These are phyloP conservation scores for Didymosphaeria variabile DNA, from an alignment of 2,329 filamentous ascomycete genomes.

Conservation along the genomic window DNA sequence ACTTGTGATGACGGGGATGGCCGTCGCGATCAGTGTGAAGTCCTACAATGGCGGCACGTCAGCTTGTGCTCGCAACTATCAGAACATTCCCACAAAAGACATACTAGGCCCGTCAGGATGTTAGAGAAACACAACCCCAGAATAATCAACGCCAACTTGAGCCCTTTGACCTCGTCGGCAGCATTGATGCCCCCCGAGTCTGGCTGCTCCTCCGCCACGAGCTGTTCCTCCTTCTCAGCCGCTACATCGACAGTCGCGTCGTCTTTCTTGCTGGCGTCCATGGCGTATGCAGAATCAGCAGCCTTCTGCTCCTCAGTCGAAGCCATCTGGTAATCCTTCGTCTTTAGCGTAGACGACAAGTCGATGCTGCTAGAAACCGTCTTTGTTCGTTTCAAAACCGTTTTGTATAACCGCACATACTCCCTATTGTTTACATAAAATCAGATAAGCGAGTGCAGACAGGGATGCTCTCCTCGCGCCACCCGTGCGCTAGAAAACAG, in stretches of 20 bases:
- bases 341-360: background rate
- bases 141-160: slow-evolving; percentile 9
- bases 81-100: background rate
- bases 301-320: slow-evolving; percentile 8
- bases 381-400: too few relatives aligned
- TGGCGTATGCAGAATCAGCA: slow-evolving; percentile 11
- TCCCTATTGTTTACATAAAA: too few relatives aligned
- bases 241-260: background rate
- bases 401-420: too few relatives aligned
- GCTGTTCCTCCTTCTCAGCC: background rate
- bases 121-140: slow-evolving; percentile 12
- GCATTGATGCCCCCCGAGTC: slow-evolving; percentile 7
- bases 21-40: slow-evolving; percentile 22
- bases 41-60: background rate
- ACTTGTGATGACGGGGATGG: slow-evolving; percentile 24
- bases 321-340: too few relatives aligned
- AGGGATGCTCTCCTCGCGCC: too few relatives aligned
- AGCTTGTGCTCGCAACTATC: background rate
- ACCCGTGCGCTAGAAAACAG: too few relatives aligned
- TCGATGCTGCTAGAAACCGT: background rate
- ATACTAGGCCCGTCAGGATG: slow-evolving; percentile 12
- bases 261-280: slow-evolving; percentile 7
- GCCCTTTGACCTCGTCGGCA: slow-evolving; percentile 13
- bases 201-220: too few relatives aligned
- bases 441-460: too few relatives aligned